These are phyloP conservation scores for Mycotypha africana DNA, from an alignment of 371 early-diverging fungal genomes.

Conservation along the genomic window DNA sequence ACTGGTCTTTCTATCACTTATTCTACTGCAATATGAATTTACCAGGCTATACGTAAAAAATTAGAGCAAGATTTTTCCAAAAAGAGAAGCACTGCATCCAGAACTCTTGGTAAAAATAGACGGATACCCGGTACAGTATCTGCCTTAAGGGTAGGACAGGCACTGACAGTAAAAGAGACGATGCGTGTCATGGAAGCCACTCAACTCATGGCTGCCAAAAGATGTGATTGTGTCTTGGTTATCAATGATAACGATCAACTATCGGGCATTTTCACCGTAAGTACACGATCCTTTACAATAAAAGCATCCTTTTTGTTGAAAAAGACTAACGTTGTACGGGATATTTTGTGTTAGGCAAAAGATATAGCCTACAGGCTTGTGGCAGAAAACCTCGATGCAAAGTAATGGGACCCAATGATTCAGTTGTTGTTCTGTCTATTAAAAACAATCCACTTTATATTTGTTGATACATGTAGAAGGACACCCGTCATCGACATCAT, in stretches of 20 bases:
- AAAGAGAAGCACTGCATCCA: slow-evolving; percentile 37
- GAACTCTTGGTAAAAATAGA: slow-evolving; percentile 24
- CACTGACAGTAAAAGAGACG: slow-evolving; percentile 85
- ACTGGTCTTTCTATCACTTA: too few species aligned
- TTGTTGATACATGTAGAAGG: slow-evolving; percentile 20
- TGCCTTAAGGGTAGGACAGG: slow-evolving; percentile 79
- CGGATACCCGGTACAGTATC: slow-evolving; percentile 82
- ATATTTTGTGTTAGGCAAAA: slow-evolving; percentile 31
- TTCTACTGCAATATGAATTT: background rate
- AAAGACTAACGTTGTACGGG: too few species aligned
- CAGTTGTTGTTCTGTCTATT: too few species aligned
- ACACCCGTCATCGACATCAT: slow-evolving; percentile 85
- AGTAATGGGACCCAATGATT: slow-evolving; percentile 19
- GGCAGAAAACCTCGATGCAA: slow-evolving; percentile 40
- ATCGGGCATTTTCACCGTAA: slow-evolving; percentile 88
- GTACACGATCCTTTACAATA: too few species aligned
- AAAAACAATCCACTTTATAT: too few species aligned
- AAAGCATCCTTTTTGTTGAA: too few species aligned
- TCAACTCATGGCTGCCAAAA: slow-evolving; percentile 97
- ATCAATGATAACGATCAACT: slow-evolving; percentile 90
- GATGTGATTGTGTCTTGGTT: slow-evolving; percentile 91
- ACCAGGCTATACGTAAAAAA: slow-evolving; percentile 59
- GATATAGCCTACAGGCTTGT: slow-evolving; percentile 46
- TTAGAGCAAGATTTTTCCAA: slow-evolving; percentile 68
- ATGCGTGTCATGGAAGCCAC: slow-evolving; percentile 89